A percentile compares a stretch with the other conserved stretches of the same genome.
phyloP scores from a whole-genome alignment of 495 filamentous ascomycete genomes.

The Penicillium canariense region DNA sequence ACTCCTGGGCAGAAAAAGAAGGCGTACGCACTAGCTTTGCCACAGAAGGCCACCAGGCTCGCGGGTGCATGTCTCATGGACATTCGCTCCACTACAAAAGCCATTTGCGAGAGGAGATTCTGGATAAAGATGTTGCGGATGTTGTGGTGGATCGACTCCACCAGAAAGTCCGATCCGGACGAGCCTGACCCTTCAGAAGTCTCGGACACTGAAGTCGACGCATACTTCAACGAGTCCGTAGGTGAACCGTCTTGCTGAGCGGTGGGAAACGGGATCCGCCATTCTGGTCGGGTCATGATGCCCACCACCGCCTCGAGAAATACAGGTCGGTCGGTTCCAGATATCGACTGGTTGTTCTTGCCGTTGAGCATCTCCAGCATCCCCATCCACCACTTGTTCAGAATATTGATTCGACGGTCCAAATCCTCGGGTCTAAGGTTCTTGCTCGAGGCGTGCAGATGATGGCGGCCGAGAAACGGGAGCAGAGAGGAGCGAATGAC shows the following conservation, averaged over 20 bases:
- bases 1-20: slow-evolving; percentile 94
- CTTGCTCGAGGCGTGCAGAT: slow-evolving; percentile 66
- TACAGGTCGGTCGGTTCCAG: slow-evolving; percentile 74
- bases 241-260: slow-evolving; percentile 25
- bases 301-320: slow-evolving; percentile 78
- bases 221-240: slow-evolving; percentile 33
- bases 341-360: slow-evolving; percentile 66
- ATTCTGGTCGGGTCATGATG: slow-evolving; percentile 92
- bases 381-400: slow-evolving; percentile 96
- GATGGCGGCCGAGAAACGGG: slow-evolving; percentile 77
- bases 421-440: slow-evolving; percentile 76
- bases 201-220: slow-evolving; percentile 41
- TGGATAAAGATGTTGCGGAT: slow-evolving; percentile 86
- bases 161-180: slow-evolving; percentile 69
- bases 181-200: slow-evolving; percentile 38
- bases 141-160: slow-evolving; percentile 91
- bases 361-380: slow-evolving; percentile 83
- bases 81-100: slow-evolving; percentile 89
- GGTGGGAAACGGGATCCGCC: slow-evolving; percentile 68
- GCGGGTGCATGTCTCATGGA: slow-evolving; percentile 85
- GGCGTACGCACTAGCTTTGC: slow-evolving; percentile 90
- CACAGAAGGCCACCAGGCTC: slow-evolving; percentile 88
- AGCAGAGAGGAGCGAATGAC: slow-evolving; percentile 75
- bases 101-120: slow-evolving; percentile 84
- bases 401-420: slow-evolving; percentile 74